A percentile compares a stretch with the other conserved stretches of the same genome.
Evolutionary conservation across 2,329 filamentous ascomycete species (phyloP).

Genomic region (Lithohypha guttulata): DNA sequence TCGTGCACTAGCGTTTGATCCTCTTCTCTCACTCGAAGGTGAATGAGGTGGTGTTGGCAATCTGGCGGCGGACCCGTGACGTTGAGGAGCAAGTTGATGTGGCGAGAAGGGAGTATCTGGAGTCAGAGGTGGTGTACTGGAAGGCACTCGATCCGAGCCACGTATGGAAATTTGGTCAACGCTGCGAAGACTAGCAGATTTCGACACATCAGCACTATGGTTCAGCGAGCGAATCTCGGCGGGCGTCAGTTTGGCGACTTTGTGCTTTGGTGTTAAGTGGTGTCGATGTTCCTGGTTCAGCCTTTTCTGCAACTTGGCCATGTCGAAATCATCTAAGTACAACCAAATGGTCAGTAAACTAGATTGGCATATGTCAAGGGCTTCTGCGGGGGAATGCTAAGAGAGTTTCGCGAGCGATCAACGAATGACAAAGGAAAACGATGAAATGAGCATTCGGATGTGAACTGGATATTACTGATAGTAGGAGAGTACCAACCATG

Average conservation of each 20-base stretch:
- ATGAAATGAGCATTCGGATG: slow-evolving; percentile 3
- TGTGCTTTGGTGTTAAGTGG: slow-evolving; percentile 13
- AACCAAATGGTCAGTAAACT: slow-evolving; percentile 5
- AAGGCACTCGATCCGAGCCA: slow-evolving; percentile 14
- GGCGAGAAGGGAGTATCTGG: slow-evolving; percentile 10
- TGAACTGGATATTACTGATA: slow-evolving; percentile 4
- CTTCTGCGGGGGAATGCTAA: slow-evolving; percentile 7
- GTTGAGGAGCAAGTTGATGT: slow-evolving; percentile 9
- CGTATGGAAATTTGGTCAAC: slow-evolving; percentile 13
- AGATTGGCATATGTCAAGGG: slow-evolving; percentile 12
- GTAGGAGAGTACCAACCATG: too few species aligned
- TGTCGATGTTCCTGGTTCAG: slow-evolving; percentile 19
- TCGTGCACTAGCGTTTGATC: slow-evolving; percentile 15
- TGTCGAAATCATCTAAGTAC: slow-evolving; percentile 20
- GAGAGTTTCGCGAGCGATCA: slow-evolving; percentile 5
- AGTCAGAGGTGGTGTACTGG: slow-evolving; percentile 14
- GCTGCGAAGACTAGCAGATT: slow-evolving; percentile 16
- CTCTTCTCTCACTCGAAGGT: slow-evolving; percentile 13
- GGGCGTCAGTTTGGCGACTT: slow-evolving; percentile 20
- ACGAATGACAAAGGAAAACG: slow-evolving; percentile 8
- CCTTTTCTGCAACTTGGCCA: slow-evolving; percentile 21
- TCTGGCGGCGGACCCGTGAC: slow-evolving; percentile 8
- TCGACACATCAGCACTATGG: slow-evolving; percentile 14
- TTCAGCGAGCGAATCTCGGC: slow-evolving; percentile 22
- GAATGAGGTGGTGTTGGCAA: slow-evolving; percentile 17